Percentiles rank a stretch among this genome's conserved stretches.
Conservation (phyloP, 1,284 basidiomycete genomes). For the Papiliotrema terrestris region DNA sequence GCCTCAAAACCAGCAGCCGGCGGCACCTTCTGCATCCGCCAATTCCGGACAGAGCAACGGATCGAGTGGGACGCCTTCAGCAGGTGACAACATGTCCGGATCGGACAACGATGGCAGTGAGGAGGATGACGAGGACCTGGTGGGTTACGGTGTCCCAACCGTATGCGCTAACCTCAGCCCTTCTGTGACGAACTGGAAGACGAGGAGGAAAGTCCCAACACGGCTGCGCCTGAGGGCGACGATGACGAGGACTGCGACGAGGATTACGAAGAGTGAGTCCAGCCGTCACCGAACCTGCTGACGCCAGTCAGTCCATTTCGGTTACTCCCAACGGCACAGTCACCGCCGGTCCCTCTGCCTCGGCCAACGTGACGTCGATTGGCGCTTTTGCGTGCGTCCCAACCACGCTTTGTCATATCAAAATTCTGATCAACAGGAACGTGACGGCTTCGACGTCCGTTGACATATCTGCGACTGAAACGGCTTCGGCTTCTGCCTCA, state of each 20-base stretch:
- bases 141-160: not conserved
- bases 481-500: not conserved
- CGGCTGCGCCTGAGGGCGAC: constrained; percentile 7
- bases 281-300: not conserved
- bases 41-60: not conserved
- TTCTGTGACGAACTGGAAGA: constrained; percentile 3
- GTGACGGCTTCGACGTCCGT: not conserved
- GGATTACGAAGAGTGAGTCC: not conserved
- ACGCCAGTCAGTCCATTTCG: not conserved
- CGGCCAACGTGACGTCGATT: not conserved
- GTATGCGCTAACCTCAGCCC: not conserved
- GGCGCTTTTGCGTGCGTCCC: too few species aligned
- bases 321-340: not conserved
- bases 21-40: not conserved
- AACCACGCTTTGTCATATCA: not conserved
- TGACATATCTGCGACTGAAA: not conserved
- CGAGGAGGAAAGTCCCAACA: not conserved
- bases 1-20: not conserved
- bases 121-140: constrained; percentile 6
- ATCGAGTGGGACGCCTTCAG: not conserved
- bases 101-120: not conserved
- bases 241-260: constrained; percentile 23
- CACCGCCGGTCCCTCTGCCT: not conserved
- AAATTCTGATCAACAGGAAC: not conserved
- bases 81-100: not conserved